Evolutionary conservation across 1,284 basidiomycete species (phyloP).

Genomic region (Hypsizygus ulmarius): DNA sequence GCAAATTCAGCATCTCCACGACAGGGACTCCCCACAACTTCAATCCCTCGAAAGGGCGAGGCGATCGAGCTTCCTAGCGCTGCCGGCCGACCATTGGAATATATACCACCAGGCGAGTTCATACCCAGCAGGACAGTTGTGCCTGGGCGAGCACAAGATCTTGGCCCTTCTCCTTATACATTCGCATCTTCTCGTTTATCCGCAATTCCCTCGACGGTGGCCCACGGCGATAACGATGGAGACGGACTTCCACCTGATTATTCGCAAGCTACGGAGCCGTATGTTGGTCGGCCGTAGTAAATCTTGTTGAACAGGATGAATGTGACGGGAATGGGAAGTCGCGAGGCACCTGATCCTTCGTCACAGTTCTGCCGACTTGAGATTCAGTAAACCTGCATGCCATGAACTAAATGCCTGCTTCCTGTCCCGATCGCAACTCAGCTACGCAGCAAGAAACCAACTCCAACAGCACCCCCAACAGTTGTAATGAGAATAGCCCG

Average conservation of each 20-base stretch:
- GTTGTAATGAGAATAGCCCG: slow-evolving; percentile 40
- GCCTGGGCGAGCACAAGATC: not conserved
- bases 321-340: no score
- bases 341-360: no score
- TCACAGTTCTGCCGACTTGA: no score
- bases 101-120: not conserved
- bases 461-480: slow-evolving; percentile 34
- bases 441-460: slow-evolving; percentile 26
- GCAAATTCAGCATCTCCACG: not conserved
- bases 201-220: not conserved
- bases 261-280: slow-evolving; percentile 1
- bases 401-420: no score
- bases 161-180: not conserved
- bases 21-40: not conserved
- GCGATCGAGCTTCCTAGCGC: not conserved
- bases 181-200: not conserved
- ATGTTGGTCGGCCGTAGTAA: not conserved
- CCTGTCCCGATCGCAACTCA: not conserved
- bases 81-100: not conserved
- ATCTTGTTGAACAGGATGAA: no score
- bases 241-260: slow-evolving; percentile 7
- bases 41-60: not conserved
- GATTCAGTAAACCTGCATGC: no score
- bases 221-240: not conserved
- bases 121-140: not conserved